Percentiles rank a stretch among this genome's conserved stretches.
phyloP scores from a whole-genome alignment of 164 flowering plant genomes.

The Paratinospora sagittata region DNA sequence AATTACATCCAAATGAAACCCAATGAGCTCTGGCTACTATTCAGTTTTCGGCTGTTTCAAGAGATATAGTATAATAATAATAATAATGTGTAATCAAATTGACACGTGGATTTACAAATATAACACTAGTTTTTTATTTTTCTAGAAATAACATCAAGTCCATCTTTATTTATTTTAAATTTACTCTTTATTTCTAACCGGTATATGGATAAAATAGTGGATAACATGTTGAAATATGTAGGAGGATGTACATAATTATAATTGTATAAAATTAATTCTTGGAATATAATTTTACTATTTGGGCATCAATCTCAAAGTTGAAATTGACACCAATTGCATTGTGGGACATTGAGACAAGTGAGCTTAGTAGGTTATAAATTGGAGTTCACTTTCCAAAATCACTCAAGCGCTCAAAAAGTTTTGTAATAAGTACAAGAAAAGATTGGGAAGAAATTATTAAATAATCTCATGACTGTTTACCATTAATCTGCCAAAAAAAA shows the following conservation, averaged over 20 bases:
- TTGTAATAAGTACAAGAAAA: neutral
- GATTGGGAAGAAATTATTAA: neutral
- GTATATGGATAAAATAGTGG: neutral
- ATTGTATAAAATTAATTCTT: too few relatives aligned
- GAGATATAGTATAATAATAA: too few relatives aligned
- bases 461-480: too few relatives aligned
- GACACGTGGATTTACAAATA: neutral
- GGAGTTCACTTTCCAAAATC: neutral
- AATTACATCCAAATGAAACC: constrained; percentile 27
- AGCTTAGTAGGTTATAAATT: neutral
- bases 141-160: neutral
- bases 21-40: too few relatives aligned
- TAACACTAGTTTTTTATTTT: too few relatives aligned
- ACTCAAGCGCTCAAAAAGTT: neutral
- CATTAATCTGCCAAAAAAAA: too few relatives aligned
- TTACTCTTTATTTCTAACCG: too few relatives aligned
- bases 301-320: neutral
- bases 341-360: neutral
- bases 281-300: neutral
- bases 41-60: too few relatives aligned
- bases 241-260: too few relatives aligned
- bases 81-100: too few relatives aligned
- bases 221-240: neutral
- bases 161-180: too few relatives aligned
- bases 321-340: neutral